Conservation (phyloP, 2,329 filamentous ascomycete species). For the Aspergillus ruber region DNA sequence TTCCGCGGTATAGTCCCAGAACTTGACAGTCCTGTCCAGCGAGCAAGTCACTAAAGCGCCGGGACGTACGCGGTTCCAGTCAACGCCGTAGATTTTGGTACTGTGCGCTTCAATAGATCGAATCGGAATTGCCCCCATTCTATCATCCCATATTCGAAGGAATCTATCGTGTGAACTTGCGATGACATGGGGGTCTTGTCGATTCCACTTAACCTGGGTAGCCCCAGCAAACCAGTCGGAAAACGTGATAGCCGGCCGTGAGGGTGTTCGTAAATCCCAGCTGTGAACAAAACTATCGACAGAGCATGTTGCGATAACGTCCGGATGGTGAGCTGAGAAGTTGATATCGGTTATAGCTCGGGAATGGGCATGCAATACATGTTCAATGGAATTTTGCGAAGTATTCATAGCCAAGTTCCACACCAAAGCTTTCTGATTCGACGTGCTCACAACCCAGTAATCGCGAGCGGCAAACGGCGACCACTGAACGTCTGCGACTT, state of each 20-base stretch:
- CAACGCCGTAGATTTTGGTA: constrained; percentile 91
- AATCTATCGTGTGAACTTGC: constrained; percentile 86
- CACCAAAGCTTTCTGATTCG: constrained; percentile 87
- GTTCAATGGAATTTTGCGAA: constrained; percentile 75
- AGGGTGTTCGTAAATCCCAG: constrained; percentile 76
- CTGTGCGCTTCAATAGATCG: constrained; percentile 80
- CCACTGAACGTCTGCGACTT: constrained; percentile 95
- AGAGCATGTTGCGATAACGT: constrained; percentile 81
- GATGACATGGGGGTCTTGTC: constrained; percentile 76
- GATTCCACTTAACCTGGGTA: constrained; percentile 92
- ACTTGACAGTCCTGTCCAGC: constrained; percentile 83
- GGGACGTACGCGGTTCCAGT: constrained; percentile 77
- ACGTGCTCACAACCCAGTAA: constrained; percentile 90
- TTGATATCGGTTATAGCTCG: constrained; percentile 94
- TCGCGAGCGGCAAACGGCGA: constrained; percentile 84
- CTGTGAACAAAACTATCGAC: constrained; percentile 90
- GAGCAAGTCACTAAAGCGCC: constrained; percentile 79
- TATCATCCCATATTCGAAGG: constrained; percentile 83
- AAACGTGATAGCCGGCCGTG: constrained; percentile 69
- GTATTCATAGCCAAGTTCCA: constrained; percentile 76
- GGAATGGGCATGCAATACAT: constrained; percentile 77
- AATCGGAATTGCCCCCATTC: constrained; percentile 69
- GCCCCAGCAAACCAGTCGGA: constrained; percentile 92
- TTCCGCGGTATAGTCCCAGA: constrained; percentile 72
- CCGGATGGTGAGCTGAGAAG: constrained; percentile 87